These are phyloP conservation scores for Verticillium albo-atrum DNA, from an alignment of 2,329 filamentous ascomycete species.

Conservation along the genomic window DNA sequence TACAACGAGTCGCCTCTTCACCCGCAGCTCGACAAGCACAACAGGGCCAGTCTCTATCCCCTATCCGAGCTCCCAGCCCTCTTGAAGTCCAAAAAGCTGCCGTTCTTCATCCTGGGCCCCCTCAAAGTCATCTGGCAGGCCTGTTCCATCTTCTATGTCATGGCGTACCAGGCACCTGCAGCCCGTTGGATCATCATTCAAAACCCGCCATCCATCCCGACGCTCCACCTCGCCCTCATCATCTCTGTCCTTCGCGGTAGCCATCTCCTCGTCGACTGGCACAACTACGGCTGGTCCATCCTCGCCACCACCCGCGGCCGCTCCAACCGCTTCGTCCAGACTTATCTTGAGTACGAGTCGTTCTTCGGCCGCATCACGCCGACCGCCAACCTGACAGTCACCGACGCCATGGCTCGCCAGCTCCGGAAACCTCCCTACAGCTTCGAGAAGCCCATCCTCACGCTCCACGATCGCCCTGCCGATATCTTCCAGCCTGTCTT, in stretches of 20 bases:
- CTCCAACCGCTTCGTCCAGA: conserved; percentile 67
- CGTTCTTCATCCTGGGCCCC: conserved; percentile 75
- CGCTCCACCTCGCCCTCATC: conserved; percentile 69
- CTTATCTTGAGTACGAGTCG: conserved; percentile 76
- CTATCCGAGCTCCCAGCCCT: conserved; percentile 63
- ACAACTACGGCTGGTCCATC: conserved; percentile 97
- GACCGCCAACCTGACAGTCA: conserved; percentile 78
- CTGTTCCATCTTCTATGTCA: conserved; percentile 61
- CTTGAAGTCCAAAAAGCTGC: conserved; percentile 63
- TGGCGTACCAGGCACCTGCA: conserved; percentile 71
- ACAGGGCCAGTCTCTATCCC: conserved; percentile 66
- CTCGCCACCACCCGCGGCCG: conserved; percentile 58
- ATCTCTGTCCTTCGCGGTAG: conserved; percentile 75
- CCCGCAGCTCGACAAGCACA: conserved; percentile 67
- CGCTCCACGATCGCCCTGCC: conserved; percentile 84
- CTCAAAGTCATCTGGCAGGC: conserved; percentile 85
- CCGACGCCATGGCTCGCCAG: conserved; percentile 77
- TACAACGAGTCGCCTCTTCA: conserved; percentile 84
- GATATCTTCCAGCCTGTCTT: conserved; percentile 71
- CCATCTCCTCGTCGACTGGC: conserved; percentile 89
- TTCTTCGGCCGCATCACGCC: conserved; percentile 63
- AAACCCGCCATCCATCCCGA: conserved; percentile 94
- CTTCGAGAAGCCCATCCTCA: conserved; percentile 60
- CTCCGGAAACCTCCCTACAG: conserved; percentile 60
- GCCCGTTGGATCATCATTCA: conserved; percentile 85